Percentiles rank a stretch among this genome's conserved stretches.
Evolutionary conservation across 257 asterid genomes (phyloP).

Genomic region (Solanum arcanum): DNA sequence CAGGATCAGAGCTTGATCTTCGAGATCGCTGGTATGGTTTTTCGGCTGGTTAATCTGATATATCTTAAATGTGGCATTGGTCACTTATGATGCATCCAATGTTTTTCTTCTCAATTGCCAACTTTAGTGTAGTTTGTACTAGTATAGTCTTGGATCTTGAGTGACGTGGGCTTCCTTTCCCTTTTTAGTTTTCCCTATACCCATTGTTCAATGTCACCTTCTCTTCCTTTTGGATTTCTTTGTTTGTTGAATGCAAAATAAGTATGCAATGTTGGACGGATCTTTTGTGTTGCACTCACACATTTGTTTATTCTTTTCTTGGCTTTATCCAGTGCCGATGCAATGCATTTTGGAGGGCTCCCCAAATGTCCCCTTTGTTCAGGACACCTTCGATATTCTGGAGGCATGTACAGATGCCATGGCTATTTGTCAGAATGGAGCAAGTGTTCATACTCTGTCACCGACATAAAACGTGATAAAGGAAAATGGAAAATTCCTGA

Average conservation of each 20-base stretch:
- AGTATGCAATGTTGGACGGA: not conserved
- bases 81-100: not conserved
- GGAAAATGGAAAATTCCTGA: constrained; percentile 91
- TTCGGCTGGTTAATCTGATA: not conserved
- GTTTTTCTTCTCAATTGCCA: not conserved
- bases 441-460: constrained; percentile 68
- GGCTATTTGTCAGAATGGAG: constrained; percentile 91
- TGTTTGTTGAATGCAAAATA: not conserved
- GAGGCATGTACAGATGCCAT: constrained; percentile 71
- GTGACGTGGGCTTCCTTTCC: not conserved
- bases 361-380: constrained; percentile 66
- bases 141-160: not conserved
- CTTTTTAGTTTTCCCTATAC: not conserved
- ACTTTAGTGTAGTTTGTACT: not conserved
- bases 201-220: not conserved
- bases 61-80: not conserved
- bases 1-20: constrained; percentile 82
- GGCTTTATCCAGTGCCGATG: constrained; percentile 66
- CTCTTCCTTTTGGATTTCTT: not conserved
- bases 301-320: not conserved
- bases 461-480: constrained; percentile 61
- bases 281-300: not conserved
- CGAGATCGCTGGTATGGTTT: constrained; percentile 66
- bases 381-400: constrained; percentile 66
- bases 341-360: constrained; percentile 91